Percentiles rank a stretch among this genome's conserved stretches.
These are phyloP conservation scores for Phytophthora boehmeriae DNA, from an alignment of 352 stramenopile species.

Conservation along the genomic window DNA sequence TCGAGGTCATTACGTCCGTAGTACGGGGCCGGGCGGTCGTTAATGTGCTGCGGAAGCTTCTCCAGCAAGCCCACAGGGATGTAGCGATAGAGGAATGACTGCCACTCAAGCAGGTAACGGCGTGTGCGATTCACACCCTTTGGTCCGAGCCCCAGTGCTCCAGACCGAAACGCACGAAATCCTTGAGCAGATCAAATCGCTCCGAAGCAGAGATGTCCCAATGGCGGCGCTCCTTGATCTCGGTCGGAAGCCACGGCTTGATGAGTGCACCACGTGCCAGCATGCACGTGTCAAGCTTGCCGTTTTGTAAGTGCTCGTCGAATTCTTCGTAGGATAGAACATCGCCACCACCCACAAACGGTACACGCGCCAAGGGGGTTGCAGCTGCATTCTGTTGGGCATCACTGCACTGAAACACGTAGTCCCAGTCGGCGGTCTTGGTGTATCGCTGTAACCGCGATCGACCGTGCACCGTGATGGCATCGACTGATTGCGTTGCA, in stretches of 20 bases:
- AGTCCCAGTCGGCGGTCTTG: slow-evolving; percentile 98
- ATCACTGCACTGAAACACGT: slow-evolving; percentile 93
- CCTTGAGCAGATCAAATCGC: slow-evolving; percentile 96
- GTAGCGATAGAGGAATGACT: slow-evolving; percentile 98
- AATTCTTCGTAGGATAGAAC: slow-evolving; percentile 89
- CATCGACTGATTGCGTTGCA: slow-evolving; percentile 68
- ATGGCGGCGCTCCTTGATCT: slow-evolving; percentile 98
- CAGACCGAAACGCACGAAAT: slow-evolving; percentile 97
- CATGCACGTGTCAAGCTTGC: slow-evolving; percentile 91
- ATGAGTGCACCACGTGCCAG: slow-evolving; percentile 95
- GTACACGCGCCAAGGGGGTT: slow-evolving; percentile 43
- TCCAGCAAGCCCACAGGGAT: slow-evolving; percentile 98
- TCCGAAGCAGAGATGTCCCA: slow-evolving; percentile 98
- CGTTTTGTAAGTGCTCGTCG: slow-evolving; percentile 79
- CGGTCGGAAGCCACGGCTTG: slow-evolving; percentile 98
- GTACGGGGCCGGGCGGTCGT: slow-evolving; percentile 94
- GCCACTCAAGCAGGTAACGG: slow-evolving; percentile 98
- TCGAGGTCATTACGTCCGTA: slow-evolving; percentile 96
- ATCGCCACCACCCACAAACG: slow-evolving; percentile 94
- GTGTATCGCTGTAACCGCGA: slow-evolving; percentile 98
- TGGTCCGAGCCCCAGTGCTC: slow-evolving; percentile 99
- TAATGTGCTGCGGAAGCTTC: slow-evolving; percentile 95
- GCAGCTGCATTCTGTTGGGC: slow-evolving; percentile 25
- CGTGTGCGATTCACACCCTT: slow-evolving; percentile 97
- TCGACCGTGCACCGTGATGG: slow-evolving; percentile 95